Conservation (phyloP, 176 grass and related monocot species). For the Poa annua region DNA sequence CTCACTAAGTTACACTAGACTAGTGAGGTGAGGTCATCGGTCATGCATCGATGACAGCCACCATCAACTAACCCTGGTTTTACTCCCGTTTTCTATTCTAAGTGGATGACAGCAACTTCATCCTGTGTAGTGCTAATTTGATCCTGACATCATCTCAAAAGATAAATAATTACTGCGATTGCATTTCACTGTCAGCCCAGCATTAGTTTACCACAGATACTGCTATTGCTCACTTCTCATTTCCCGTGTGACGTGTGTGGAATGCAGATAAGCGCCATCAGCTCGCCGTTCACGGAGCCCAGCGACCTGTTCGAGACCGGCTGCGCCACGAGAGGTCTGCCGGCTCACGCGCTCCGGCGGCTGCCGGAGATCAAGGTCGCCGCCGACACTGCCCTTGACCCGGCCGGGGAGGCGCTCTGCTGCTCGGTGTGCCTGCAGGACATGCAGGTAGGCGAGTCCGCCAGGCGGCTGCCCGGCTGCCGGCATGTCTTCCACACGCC, state of each 20-base stretch:
- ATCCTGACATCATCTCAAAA: not conserved
- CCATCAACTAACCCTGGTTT: conserved; percentile 31
- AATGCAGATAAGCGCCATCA: conserved; percentile 78
- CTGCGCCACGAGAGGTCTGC: conserved; percentile 44
- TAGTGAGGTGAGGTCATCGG: conserved; percentile 32
- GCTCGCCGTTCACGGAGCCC: conserved; percentile 68
- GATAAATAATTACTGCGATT: not conserved
- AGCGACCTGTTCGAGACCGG: conserved; percentile 80
- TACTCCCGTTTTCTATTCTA: not conserved
- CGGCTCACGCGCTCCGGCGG: conserved; percentile 46
- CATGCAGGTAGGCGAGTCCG: conserved; percentile 60
- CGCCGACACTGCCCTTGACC: conserved; percentile 49
- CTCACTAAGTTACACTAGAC: not conserved
- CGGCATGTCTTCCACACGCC: conserved; percentile 68
- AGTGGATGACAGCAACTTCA: conserved; percentile 8
- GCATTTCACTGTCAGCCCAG: not conserved
- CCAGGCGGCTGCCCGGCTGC: conserved; percentile 59
- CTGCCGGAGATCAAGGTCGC: conserved; percentile 61
- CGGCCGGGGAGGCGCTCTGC: conserved; percentile 60
- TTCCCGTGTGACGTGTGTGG: not conserved
- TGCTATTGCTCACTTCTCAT: not conserved
- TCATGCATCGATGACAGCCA: conserved; percentile 9
- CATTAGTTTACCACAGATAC: not conserved
- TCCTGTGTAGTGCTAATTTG: not conserved
- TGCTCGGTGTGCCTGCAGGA: conserved; percentile 97